Conservation (phyloP, 345 rosid species). For the Brassica nigra region DNA sequence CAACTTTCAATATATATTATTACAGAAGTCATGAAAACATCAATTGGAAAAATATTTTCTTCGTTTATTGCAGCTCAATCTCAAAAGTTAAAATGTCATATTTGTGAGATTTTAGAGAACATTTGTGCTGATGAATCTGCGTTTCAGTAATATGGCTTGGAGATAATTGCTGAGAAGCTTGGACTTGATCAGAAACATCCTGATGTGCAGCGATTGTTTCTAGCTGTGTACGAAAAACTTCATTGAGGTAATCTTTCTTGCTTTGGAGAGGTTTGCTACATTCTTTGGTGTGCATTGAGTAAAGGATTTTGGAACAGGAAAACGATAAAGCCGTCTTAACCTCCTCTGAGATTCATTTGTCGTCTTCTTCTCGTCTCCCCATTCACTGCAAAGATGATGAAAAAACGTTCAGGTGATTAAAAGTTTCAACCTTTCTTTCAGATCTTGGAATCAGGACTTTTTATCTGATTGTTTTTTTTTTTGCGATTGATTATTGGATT, state of each 20-base stretch:
- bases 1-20: no score
- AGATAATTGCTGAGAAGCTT: conserved; percentile 78
- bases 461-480: neutral
- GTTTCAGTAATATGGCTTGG: conserved; percentile 75
- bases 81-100: no score
- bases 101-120: neutral
- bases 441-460: no score
- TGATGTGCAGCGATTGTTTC: conserved; percentile 60
- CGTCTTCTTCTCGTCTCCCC: conserved; percentile 30
- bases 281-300: neutral
- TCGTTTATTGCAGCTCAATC: no score
- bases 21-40: no score
- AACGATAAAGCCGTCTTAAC: no score
- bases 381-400: conserved; percentile 55
- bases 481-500: conserved; percentile 16
- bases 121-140: neutral
- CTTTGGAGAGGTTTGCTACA: neutral
- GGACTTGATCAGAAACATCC: conserved; percentile 66
- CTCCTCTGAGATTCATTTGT: conserved; percentile 26
- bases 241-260: conserved; percentile 64
- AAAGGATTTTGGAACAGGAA: no score
- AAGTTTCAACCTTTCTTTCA: neutral
- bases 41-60: no score
- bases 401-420: conserved; percentile 79
- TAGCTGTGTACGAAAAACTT: conserved; percentile 80